Evolutionary conservation across 495 filamentous ascomycete genomes (phyloP).

Genomic region (Peziza echinospora): DNA sequence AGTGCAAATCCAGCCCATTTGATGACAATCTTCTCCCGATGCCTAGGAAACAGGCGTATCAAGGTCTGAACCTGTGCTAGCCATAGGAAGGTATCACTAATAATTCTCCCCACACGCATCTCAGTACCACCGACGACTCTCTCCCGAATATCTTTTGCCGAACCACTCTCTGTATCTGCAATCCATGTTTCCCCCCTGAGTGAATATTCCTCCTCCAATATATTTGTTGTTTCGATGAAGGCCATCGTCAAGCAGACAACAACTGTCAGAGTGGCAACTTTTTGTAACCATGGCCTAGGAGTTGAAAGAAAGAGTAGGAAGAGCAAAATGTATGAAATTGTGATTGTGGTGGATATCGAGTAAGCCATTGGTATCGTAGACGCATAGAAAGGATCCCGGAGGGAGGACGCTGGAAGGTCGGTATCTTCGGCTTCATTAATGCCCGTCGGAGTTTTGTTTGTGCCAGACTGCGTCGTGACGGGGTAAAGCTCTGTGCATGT

Average conservation of each 20-base stretch:
- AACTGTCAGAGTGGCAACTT: constrained; percentile 73
- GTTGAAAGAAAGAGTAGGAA: constrained; percentile 72
- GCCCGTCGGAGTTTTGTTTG: neutral
- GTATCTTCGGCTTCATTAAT: neutral
- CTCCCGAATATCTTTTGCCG: constrained; percentile 41
- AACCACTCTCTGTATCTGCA: constrained; percentile 29
- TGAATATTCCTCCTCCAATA: constrained; percentile 61
- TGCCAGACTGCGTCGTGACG: neutral
- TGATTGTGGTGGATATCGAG: constrained; percentile 71
- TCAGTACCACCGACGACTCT: constrained; percentile 62
- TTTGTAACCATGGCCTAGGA: constrained; percentile 90
- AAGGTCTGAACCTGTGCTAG: constrained; percentile 91
- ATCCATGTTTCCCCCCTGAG: constrained; percentile 20
- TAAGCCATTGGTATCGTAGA: constrained; percentile 81
- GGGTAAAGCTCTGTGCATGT: neutral
- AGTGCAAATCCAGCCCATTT: constrained; percentile 94
- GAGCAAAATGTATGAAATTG: constrained; percentile 80
- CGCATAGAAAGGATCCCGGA: constrained; percentile 72
- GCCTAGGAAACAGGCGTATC: constrained; percentile 83
- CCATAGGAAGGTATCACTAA: constrained; percentile 91
- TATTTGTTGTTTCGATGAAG: constrained; percentile 66
- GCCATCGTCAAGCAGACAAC: constrained; percentile 85
- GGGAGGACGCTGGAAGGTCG: constrained; percentile 5
- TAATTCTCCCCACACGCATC: constrained; percentile 67
- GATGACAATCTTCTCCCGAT: constrained; percentile 93